These are phyloP conservation scores for Phylloporus scabripes DNA, from an alignment of 768 basidiomycete species.

Conservation along the genomic window DNA sequence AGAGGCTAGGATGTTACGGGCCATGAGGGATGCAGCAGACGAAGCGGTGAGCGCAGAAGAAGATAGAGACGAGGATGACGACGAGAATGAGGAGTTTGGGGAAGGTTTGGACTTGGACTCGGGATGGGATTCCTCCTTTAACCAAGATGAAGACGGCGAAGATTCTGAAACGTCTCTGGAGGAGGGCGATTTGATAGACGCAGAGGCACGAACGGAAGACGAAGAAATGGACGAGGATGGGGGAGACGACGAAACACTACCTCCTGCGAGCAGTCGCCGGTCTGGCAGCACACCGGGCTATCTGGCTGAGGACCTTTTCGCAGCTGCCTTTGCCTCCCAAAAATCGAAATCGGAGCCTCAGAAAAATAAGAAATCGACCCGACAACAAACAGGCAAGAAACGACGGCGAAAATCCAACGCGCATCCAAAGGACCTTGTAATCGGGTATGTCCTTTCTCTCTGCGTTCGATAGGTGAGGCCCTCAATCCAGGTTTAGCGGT, in stretches of 20 bases:
- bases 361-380: conserved; percentile 22
- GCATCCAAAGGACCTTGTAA: conserved; percentile 44
- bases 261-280: conserved; percentile 13
- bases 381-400: conserved; percentile 22
- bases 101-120: conserved; percentile 9
- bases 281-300: conserved; percentile 36
- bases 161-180: conserved; percentile 9
- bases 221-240: conserved; percentile 17
- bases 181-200: conserved; percentile 8
- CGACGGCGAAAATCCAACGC: conserved; percentile 29
- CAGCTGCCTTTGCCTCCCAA: conserved; percentile 45
- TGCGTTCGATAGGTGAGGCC: not conserved
- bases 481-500: conserved; percentile 36
- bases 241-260: conserved; percentile 1
- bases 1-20: conserved; percentile 25
- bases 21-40: conserved; percentile 25
- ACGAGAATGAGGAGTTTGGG: conserved; percentile 9
- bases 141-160: conserved; percentile 13
- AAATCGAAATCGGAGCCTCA: conserved; percentile 7
- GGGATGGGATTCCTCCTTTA: conserved; percentile 13
- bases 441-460: conserved; percentile 41
- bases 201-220: conserved; percentile 10
- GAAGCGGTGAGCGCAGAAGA: conserved; percentile 17
- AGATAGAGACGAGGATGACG: conserved; percentile 13
- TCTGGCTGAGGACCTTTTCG: conserved; percentile 63